Base-by-base conservation (phyloP, 2,329 filamentous ascomycete species). In the Blastomyces emzantsi region DNA sequence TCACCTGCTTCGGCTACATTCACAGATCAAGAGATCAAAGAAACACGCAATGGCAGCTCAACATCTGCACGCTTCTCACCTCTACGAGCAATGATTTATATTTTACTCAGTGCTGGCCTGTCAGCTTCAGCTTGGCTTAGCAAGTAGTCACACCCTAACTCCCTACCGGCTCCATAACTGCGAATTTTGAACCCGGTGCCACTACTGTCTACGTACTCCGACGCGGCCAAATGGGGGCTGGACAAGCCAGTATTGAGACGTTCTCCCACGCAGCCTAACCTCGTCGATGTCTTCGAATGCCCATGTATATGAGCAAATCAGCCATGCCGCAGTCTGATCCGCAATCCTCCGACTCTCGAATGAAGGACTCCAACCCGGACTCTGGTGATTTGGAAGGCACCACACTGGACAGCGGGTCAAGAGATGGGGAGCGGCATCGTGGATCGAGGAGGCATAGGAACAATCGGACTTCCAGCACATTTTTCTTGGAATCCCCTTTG, bases 391-490 rank as follows among this genome's bases (percentile, higher is more conserved):
- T 61, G 36, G 60, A 61, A 17, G 60, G 33, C 13, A 61, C 47
- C 19, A 54, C 60, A 8, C 60, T 55, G 4, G 60, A 52, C n/a
- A 22, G 60, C 33, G 36, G 45, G 2, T 61, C 60, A 41, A 22
- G 60, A 28, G 60, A 61, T 55, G 60, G 47, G 17, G 58, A 41
- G 22, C 28, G 6, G 36, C 30, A 11, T 8, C 60, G 19, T 19
- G 15, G 25, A 13, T 49, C 43, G 28, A 25, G 64, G 51, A 64
- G 62, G 43, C 62, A 51, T 36, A 65, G 60, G 52, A 62, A 28
- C 11, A 58, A 64, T 17, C 60, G 63, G 22, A 56, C 59, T 5
- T 65, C 60, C 61, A 67, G 66, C 52, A 63, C 62, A n/a, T 67
- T 67, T 60, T 64, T 65, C 25, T 54, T 67, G 3, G 61, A 65